phyloP scores from a whole-genome alignment of 2,329 filamentous ascomycete genomes.

The Cyclaneusma minus region DNA sequence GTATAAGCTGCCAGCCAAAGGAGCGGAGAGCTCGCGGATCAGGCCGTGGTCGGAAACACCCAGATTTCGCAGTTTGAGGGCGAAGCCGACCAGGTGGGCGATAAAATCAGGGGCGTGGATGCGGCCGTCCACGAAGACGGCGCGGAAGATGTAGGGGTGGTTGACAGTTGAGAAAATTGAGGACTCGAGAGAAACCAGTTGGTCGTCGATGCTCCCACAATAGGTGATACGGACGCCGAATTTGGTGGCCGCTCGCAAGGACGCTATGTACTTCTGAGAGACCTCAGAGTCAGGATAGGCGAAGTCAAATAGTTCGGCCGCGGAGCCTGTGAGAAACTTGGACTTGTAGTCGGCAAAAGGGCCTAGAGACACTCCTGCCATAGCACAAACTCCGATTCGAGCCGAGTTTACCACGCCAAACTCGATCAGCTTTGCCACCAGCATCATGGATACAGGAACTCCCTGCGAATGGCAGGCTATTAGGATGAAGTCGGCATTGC shows the following conservation, averaged over 20 bases:
- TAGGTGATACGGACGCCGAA: constrained; percentile 76
- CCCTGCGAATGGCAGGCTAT: constrained; percentile 94
- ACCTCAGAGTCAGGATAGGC: constrained; percentile 67
- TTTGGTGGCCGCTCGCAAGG: constrained; percentile 57
- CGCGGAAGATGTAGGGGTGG: constrained; percentile 87
- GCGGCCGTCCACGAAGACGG: constrained; percentile 90
- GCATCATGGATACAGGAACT: constrained; percentile 83
- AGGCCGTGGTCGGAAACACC: constrained; percentile 88
- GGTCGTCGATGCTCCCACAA: constrained; percentile 90
- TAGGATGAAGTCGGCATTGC: constrained; percentile 74
- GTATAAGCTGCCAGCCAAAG: constrained; percentile 82
- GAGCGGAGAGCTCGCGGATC: constrained; percentile 74
- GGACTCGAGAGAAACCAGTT: constrained; percentile 88
- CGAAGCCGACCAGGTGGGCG: constrained; percentile 82
- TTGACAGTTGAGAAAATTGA: constrained; percentile 72
- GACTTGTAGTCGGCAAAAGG: constrained; percentile 89
- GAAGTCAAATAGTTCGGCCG: constrained; percentile 93
- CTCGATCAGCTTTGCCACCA: constrained; percentile 83
- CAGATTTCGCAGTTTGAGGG: constrained; percentile 83
- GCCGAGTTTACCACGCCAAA: constrained; percentile 67
- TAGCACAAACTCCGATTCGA: constrained; percentile 72
- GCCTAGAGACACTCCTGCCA: constrained; percentile 84
- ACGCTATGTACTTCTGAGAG: constrained; percentile 64
- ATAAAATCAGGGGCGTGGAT: constrained; percentile 90
- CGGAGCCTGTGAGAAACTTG: constrained; percentile 74